phyloP scores from a whole-genome alignment of 805 yeast species.

The Hanseniaspora mollemarum region DNA sequence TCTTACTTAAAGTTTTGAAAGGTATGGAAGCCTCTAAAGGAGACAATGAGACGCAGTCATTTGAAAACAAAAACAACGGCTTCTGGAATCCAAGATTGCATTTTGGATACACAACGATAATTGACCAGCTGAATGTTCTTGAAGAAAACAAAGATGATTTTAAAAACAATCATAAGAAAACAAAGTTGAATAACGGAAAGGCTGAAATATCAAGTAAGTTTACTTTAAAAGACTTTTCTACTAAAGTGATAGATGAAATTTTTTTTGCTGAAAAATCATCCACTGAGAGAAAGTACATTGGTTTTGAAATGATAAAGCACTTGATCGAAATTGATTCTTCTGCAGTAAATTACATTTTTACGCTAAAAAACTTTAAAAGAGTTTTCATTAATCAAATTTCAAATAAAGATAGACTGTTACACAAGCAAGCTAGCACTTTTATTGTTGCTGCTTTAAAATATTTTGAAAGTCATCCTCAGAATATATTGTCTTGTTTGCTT shows the following conservation, averaged over 20 bases:
- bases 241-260: constrained; percentile 63
- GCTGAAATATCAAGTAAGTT: constrained; percentile 21
- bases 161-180: constrained; percentile 30
- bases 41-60: constrained; percentile 22
- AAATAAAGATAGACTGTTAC: constrained; percentile 50
- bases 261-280: constrained; percentile 68
- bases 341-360: constrained; percentile 30
- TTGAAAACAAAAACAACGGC: constrained; percentile 42
- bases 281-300: constrained; percentile 76
- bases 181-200: constrained; percentile 20
- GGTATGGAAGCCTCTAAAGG: constrained; percentile 36
- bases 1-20: constrained; percentile 51
- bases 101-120: constrained; percentile 48
- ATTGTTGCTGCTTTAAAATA: constrained; percentile 35
- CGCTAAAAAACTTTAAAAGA: constrained; percentile 54
- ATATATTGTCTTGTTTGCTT: constrained; percentile 28
- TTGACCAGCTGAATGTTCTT: constrained; percentile 16
- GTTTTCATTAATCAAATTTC: constrained; percentile 66
- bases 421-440: constrained; percentile 51
- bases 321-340: constrained; percentile 30
- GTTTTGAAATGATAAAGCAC: constrained; percentile 57
- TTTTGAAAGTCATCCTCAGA: constrained; percentile 31
- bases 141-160: constrained; percentile 27
- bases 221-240: constrained; percentile 61
- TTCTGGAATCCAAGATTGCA: constrained; percentile 67